Evolutionary conservation across 371 early-diverging fungal species (phyloP).

Genomic region (Apophysomyces sp.): DNA sequence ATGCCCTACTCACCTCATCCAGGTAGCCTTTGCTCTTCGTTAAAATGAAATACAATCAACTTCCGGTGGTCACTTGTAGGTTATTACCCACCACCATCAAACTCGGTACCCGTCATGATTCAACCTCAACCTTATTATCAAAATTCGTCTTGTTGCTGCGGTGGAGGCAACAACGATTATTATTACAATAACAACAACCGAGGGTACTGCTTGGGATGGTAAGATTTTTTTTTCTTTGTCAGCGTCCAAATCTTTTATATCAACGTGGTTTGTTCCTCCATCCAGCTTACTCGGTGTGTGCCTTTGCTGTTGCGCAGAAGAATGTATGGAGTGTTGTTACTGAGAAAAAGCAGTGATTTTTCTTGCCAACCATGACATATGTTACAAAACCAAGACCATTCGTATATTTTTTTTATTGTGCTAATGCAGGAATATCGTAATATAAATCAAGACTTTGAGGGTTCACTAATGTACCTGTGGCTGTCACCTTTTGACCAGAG

Average conservation of each 20-base stretch:
- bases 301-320: background rate
- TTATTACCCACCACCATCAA: background rate
- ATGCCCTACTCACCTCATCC: background rate
- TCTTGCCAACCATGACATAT: no score
- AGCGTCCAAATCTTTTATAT: no score
- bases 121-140: conserved; percentile 1
- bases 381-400: background rate
- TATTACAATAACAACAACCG: background rate
- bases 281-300: background rate
- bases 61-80: background rate
- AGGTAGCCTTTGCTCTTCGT: no score
- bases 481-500: conserved; percentile 72
- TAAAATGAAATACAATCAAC: background rate
- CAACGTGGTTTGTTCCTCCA: no score
- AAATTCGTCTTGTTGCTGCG: background rate
- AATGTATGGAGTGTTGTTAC: conserved; percentile 1
- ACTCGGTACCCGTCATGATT: background rate
- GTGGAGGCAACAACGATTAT: background rate
- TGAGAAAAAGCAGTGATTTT: background rate
- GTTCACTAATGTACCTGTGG: conserved; percentile 80
- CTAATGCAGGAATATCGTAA: conserved; percentile 64
- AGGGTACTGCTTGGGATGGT: background rate
- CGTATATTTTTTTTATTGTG: conserved; percentile 20
- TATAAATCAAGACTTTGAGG: conserved; percentile 84
- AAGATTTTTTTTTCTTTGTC: background rate